phyloP scores from a whole-genome alignment of 2,329 filamentous ascomycete species.

The Paecilomyces dactylethromorphus region DNA sequence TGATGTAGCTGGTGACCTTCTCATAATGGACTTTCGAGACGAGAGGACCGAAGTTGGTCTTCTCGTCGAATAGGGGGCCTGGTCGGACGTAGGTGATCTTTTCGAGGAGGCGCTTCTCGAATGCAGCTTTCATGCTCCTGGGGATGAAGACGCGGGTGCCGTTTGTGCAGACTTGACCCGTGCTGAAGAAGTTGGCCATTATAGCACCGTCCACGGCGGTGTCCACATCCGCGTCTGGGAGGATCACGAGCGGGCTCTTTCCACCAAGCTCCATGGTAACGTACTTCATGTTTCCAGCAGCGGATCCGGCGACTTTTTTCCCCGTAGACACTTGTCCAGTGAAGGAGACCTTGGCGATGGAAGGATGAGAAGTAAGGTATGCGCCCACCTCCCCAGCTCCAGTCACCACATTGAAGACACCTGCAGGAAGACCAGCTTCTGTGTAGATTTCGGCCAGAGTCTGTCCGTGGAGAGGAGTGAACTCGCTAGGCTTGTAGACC shows the following conservation, averaged over 20 bases:
- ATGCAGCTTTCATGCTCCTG: constrained; percentile 54
- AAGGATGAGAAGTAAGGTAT: constrained; percentile 64
- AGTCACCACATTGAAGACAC: constrained; percentile 83
- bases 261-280: constrained; percentile 89
- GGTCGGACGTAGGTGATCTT: constrained; percentile 66
- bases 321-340: constrained; percentile 82
- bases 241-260: constrained; percentile 73
- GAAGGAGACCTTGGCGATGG: constrained; percentile 80
- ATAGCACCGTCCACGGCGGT: constrained; percentile 83
- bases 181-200: constrained; percentile 91
- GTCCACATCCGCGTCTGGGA: constrained; percentile 72
- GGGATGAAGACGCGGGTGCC: constrained; percentile 84
- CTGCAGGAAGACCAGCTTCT: constrained; percentile 71
- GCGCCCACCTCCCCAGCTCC: constrained; percentile 72
- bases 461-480: constrained; percentile 75
- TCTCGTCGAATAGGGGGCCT: constrained; percentile 63
- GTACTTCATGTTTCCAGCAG: constrained; percentile 76
- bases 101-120: constrained; percentile 62
- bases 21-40: constrained; percentile 67
- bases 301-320: constrained; percentile 69
- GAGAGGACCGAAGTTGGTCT: constrained; percentile 78
- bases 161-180: constrained; percentile 89
- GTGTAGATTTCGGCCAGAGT: constrained; percentile 68
- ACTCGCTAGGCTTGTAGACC: constrained; percentile 86
- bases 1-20: constrained; percentile 73